Percentiles rank a stretch among this genome's conserved stretches.
Evolutionary conservation across 495 filamentous ascomycete species (phyloP).

Genomic region (Polyplosphaeria fusca): DNA sequence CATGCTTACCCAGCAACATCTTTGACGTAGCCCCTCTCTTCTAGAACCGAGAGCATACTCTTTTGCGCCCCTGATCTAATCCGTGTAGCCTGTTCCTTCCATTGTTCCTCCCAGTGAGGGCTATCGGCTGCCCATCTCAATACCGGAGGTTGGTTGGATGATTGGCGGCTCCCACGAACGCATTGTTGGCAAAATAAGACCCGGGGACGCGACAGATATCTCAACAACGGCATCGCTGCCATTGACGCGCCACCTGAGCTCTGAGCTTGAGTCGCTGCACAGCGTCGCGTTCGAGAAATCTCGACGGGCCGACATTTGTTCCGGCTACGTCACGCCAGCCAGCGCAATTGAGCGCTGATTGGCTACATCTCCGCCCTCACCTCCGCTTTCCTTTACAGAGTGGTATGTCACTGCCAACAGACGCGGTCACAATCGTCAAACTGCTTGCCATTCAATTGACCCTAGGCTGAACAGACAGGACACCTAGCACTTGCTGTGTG

Average conservation of each 20-base stretch:
- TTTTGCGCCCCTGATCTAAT: slow-evolving; percentile 61
- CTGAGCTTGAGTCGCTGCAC: too few relatives aligned
- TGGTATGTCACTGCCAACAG: neutral
- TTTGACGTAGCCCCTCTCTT: slow-evolving; percentile 77
- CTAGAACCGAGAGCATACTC: slow-evolving; percentile 65
- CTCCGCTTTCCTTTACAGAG: too few relatives aligned
- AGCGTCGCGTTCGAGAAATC: too few relatives aligned
- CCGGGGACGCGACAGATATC: slow-evolving; percentile 11
- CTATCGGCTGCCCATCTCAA: slow-evolving; percentile 1
- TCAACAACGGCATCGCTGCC: slow-evolving; percentile 19
- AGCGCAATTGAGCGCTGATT: too few relatives aligned
- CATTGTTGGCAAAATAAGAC: slow-evolving; percentile 11
- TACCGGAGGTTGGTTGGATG: neutral
- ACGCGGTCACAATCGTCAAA: too few relatives aligned
- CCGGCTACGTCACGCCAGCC: slow-evolving; percentile 1
- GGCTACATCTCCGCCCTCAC: slow-evolving; percentile 2
- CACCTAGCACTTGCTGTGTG: too few relatives aligned
- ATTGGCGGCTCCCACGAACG: slow-evolving; percentile 3
- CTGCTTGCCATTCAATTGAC: too few relatives aligned
- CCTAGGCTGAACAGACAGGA: too few relatives aligned
- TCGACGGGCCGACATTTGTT: neutral
- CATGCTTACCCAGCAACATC: slow-evolving; percentile 72
- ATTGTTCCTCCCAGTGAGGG: neutral
- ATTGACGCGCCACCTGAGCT: slow-evolving; percentile 2
- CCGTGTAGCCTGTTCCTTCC: slow-evolving; percentile 30